These are phyloP conservation scores for Paraphoma chrysanthemicola DNA, from an alignment of 2,329 filamentous ascomycete genomes.

Conservation along the genomic window DNA sequence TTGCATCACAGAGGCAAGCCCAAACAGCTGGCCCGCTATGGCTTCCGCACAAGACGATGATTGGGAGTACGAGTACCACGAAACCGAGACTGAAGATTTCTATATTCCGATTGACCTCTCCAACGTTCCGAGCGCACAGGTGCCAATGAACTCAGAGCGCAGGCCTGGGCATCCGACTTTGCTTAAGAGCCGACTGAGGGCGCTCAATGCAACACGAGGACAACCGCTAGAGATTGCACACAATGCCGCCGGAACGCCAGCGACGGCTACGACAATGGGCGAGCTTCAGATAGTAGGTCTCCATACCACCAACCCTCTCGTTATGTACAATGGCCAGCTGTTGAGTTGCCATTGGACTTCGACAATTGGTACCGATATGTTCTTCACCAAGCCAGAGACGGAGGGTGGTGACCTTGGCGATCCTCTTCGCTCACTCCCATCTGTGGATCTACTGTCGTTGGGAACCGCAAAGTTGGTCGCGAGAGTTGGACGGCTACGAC, in stretches of 20 bases:
- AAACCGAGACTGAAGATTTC: conserved; percentile 62
- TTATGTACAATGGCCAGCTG: conserved; percentile 79
- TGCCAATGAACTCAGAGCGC: conserved; percentile 21
- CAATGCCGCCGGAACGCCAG: conserved; percentile 13
- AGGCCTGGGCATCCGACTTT: conserved; percentile 32
- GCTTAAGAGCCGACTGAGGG: conserved; percentile 38
- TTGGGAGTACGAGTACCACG: conserved; percentile 69
- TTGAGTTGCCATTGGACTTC: conserved; percentile 84
- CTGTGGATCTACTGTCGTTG: conserved; percentile 75
- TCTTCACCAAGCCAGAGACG: conserved; percentile 61
- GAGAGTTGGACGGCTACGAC: conserved; percentile 64
- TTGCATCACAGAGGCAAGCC: too few species aligned
- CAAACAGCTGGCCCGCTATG: too few species aligned
- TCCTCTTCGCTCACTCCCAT: conserved; percentile 60
- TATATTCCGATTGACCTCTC: conserved; percentile 68
- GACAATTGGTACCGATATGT: conserved; percentile 82
- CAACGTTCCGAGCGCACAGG: conserved; percentile 38
- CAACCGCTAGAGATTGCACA: conserved; percentile 14
- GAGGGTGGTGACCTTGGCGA: conserved; percentile 28
- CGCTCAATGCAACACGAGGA: conserved; percentile 31
- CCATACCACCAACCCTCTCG: conserved; percentile 75
- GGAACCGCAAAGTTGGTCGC: conserved; percentile 74
- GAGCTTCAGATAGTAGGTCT: conserved; percentile 83
- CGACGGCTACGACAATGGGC: conserved; percentile 30
- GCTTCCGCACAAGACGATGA: conserved; percentile 48